Base-by-base conservation (phyloP, 768 basidiomycete genomes). In the Podaxis pistillaris region DNA sequence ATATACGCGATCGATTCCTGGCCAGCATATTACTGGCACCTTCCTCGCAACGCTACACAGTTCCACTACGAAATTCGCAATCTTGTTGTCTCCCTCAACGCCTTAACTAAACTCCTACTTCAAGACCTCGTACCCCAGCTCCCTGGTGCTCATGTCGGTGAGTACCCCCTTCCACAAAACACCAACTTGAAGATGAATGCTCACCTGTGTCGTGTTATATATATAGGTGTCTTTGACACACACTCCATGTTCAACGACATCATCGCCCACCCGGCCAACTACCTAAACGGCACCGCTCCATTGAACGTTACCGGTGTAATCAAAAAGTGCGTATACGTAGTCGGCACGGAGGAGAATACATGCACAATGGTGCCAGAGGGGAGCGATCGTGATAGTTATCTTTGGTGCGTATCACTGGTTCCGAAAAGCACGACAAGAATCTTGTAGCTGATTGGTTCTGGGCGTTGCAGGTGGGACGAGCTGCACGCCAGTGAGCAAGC, bases 231-330 rank as follows among this genome's bases (percentile, higher is more conserved):
- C 1, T 88, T 88, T 65, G 85, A 88, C 68, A 85, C 86, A 0
- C 79, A 87, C 67, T 76, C 76, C 1, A 75, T 89, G 28, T 87
- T 88, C 69, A 70, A 78, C n/a, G 86, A 89, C 67, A 86, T 89
- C 72, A 77, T 79, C 65, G 71, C 73, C 19, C 69, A 80, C 60
- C 87, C 87, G 0, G 65, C 71, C 7, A 64, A 69, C 2, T 89
- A 88, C 70, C 71, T 88, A 36, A 89, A 88, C 64, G 87, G 87
- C 8, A 89, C 86, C 0, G 86, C 79, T 0, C 84, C 86, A 12
- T 70, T 83, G 57, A 87, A 88, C 65, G 79, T 84, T 22, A 87
- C 84, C 0, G 83, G 85, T 0, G 76, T 78, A 22, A 74, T 84
- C 50, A 68, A 79, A 41, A 72, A 80, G 0, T 86, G 86, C 67